Conservation (phyloP, 805 yeast species). For the Saccharomycopsis vini region DNA sequence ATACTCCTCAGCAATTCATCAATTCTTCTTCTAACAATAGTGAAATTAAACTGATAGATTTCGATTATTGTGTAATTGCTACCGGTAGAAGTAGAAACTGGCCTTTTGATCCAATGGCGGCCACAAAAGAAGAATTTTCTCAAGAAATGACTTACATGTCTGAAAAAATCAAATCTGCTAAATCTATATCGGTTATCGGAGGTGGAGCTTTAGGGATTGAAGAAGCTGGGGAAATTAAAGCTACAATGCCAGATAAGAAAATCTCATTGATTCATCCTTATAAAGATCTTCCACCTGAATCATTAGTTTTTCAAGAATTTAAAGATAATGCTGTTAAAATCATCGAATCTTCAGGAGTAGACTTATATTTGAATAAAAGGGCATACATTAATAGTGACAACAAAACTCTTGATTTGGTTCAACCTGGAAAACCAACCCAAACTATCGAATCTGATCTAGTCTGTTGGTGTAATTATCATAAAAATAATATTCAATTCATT, state of each 20-base stretch:
- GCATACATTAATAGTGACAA: slow-evolving; percentile 20
- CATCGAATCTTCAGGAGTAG: slow-evolving; percentile 20
- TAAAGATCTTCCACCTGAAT: slow-evolving; percentile 33
- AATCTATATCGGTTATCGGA: slow-evolving; percentile 38
- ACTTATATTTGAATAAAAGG: slow-evolving; percentile 26
- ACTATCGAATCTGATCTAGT: slow-evolving; percentile 25
- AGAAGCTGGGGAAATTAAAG: slow-evolving; percentile 39
- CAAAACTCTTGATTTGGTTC: not conserved
- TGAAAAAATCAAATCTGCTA: slow-evolving; percentile 20
- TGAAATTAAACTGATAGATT: slow-evolving; percentile 16
- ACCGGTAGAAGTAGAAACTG: slow-evolving; percentile 42
- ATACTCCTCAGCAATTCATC: no score
- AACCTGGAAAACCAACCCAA: not conserved
- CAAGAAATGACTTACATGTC: slow-evolving; percentile 33
- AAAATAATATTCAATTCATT: slow-evolving; percentile 28
- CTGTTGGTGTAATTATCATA: slow-evolving; percentile 31
- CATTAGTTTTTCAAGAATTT: slow-evolving; percentile 22
- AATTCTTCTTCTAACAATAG: not conserved
- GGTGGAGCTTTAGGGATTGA: slow-evolving; percentile 49
- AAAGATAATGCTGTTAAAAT: slow-evolving; percentile 17
- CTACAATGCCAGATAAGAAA: slow-evolving; percentile 28
- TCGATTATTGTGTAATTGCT: slow-evolving; percentile 41
- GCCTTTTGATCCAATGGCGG: slow-evolving; percentile 45
- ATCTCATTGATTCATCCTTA: slow-evolving; percentile 37
- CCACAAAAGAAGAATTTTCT: slow-evolving; percentile 28